Percentiles rank a stretch among this genome's conserved stretches.
Conservation (phyloP, 768 basidiomycete genomes). For the Suillus fuscotomentosus region DNA sequence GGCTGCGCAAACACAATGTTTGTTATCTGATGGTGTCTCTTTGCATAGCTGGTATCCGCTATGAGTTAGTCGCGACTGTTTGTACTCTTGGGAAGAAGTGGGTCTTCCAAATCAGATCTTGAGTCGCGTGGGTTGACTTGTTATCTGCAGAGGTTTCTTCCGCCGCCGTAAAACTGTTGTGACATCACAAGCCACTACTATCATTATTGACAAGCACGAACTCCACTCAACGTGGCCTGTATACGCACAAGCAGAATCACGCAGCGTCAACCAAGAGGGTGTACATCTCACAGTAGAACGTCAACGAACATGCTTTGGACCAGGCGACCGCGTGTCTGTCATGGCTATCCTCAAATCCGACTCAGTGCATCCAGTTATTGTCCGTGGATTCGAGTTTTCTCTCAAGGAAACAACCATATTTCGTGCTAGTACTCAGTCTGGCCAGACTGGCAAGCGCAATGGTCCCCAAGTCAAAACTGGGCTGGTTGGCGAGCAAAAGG, state of each 20-base stretch:
- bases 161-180: conserved; percentile 75
- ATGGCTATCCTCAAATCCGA: conserved; percentile 74
- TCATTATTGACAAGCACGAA: conserved; percentile 92
- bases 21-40: background rate
- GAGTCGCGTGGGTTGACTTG: conserved; percentile 4
- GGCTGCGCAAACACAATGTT: background rate
- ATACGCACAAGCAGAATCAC: conserved; percentile 74
- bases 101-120: conserved; percentile 17
- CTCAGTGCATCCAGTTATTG: conserved; percentile 59
- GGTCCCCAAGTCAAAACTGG: conserved; percentile 54
- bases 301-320: conserved; percentile 77
- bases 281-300: conserved; percentile 77
- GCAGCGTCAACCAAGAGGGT: conserved; percentile 63
- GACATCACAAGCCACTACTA: conserved; percentile 61
- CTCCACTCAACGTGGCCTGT: conserved; percentile 93
- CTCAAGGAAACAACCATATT: conserved; percentile 78
- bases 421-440: conserved; percentile 54
- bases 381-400: conserved; percentile 82
- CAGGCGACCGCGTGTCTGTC: conserved; percentile 77
- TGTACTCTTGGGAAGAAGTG: conserved; percentile 87
- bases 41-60: conserved; percentile 71
- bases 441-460: conserved; percentile 47
- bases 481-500: conserved; percentile 67
- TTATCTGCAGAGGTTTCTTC: conserved; percentile 65
- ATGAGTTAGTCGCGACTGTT: conserved; percentile 86